These are phyloP conservation scores for Volutella citrinella DNA, from an alignment of 2,329 filamentous ascomycete genomes.

Conservation along the genomic window DNA sequence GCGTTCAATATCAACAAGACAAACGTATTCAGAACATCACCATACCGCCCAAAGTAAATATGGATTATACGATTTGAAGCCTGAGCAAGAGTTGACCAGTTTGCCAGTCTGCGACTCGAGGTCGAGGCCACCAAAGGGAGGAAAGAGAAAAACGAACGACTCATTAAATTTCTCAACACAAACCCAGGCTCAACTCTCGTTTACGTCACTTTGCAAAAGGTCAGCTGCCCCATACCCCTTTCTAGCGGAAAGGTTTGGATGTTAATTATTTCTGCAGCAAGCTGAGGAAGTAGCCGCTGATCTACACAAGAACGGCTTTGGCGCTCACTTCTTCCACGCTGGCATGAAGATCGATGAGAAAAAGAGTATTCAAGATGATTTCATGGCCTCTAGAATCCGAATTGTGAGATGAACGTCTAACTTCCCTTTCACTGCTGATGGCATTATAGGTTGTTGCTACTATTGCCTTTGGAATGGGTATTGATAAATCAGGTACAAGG, in stretches of 20 bases:
- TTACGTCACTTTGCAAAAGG: slow-evolving; percentile 57
- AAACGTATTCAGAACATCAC: slow-evolving; percentile 56
- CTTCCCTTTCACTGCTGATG: not conserved
- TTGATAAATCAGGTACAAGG: slow-evolving; percentile 47
- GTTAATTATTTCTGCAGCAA: slow-evolving; percentile 29
- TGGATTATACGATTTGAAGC: too few species aligned
- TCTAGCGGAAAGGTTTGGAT: too few species aligned
- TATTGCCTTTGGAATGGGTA: slow-evolving; percentile 60
- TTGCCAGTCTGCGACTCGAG: slow-evolving; percentile 45
- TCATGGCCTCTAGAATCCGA: slow-evolving; percentile 44
- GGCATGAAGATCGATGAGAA: slow-evolving; percentile 46
- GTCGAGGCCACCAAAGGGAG: slow-evolving; percentile 41
- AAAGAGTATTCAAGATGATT: slow-evolving; percentile 46
- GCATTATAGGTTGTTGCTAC: slow-evolving; percentile 38
- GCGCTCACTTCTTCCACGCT: slow-evolving; percentile 47
- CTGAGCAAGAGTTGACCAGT: too few species aligned
- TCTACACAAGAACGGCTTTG: slow-evolving; percentile 36
- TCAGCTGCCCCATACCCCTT: slow-evolving; percentile 1
- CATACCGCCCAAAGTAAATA: slow-evolving; percentile 53
- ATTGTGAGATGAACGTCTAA: slow-evolving; percentile 18
- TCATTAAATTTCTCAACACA: slow-evolving; percentile 46
- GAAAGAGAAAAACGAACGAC: slow-evolving; percentile 41
- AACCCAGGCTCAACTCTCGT: slow-evolving; percentile 56
- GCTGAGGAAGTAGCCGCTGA: slow-evolving; percentile 41
- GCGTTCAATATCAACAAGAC: slow-evolving; percentile 44